A percentile compares a stretch with the other conserved stretches of the same genome.
These are phyloP conservation scores for Coemansia biformis DNA, from an alignment of 192 early-diverging fungal genomes.

Conservation along the genomic window DNA sequence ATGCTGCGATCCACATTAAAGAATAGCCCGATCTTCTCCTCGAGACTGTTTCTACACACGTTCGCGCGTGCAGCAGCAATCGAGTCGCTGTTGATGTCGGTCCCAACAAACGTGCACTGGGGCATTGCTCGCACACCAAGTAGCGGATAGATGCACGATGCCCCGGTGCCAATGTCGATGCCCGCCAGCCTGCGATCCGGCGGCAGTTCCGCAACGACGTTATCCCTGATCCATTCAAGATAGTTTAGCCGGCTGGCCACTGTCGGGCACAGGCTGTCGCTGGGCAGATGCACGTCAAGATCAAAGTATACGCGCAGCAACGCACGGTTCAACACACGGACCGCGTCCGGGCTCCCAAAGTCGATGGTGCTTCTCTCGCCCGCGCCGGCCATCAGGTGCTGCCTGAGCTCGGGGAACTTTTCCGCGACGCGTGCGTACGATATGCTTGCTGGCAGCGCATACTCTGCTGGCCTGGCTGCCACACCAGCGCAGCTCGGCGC, in stretches of 20 bases:
- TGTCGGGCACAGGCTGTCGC: conserved; percentile 25
- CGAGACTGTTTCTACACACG: conserved; percentile 57
- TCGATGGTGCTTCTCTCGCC: conserved; percentile 12
- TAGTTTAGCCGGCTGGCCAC: conserved; percentile 33
- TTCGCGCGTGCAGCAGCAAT: conserved; percentile 63
- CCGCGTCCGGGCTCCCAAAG: conserved; percentile 14
- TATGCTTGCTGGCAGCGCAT: conserved; percentile 15
- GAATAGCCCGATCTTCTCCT: conserved; percentile 53
- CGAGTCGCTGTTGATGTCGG: conserved; percentile 66
- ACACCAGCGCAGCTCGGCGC: too few species aligned
- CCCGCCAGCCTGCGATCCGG: conserved; percentile 1
- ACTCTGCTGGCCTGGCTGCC: conserved; percentile 1
- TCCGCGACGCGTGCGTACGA: conserved; percentile 14
- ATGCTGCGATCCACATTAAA: conserved; percentile 31
- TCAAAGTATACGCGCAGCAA: conserved; percentile 35
- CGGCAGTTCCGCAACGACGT: conserved; percentile 10
- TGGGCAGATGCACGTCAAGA: conserved; percentile 19
- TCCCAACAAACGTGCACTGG: conserved; percentile 65
- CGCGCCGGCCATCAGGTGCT: conserved; percentile 2
- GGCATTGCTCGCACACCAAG: conserved; percentile 58
- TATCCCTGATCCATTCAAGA: conserved; percentile 19
- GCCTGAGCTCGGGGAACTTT: conserved; percentile 8
- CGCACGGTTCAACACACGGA: conserved; percentile 26
- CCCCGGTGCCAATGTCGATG: conserved; percentile 65
- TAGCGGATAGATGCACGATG: conserved; percentile 89